A percentile compares a stretch with the other conserved stretches of the same genome.
These are phyloP conservation scores for Macrolepiota albuminosa DNA, from an alignment of 768 basidiomycete species.

Conservation along the genomic window DNA sequence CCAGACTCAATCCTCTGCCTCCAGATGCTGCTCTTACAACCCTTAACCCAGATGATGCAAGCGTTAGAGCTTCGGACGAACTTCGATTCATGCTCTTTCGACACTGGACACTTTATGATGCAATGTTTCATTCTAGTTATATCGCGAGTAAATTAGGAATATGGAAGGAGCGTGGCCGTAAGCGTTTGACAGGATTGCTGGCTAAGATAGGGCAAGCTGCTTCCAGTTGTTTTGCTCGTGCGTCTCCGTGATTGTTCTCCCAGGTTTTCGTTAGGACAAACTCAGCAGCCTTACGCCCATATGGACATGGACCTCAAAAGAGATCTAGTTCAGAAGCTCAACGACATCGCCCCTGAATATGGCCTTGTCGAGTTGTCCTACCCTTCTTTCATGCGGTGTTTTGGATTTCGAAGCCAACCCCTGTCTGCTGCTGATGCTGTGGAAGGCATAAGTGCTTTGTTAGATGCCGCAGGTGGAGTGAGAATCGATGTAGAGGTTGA, in stretches of 20 bases:
- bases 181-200: constrained; percentile 82
- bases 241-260: neutral
- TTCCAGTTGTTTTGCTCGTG: constrained; percentile 1
- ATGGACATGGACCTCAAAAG: constrained; percentile 96
- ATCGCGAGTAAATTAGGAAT: constrained; percentile 93
- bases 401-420: constrained; percentile 84
- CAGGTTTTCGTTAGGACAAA: constrained; percentile 92
- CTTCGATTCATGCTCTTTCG: constrained; percentile 91
- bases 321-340: constrained; percentile 72
- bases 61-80: constrained; percentile 82
- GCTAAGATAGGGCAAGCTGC: constrained; percentile 96
- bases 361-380: constrained; percentile 91
- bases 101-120: constrained; percentile 97
- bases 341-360: constrained; percentile 90
- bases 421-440: constrained; percentile 91
- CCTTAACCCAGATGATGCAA: constrained; percentile 76
- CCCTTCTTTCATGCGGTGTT: constrained; percentile 89
- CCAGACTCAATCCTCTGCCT: constrained; percentile 74
- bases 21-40: constrained; percentile 37
- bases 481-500: constrained; percentile 87
- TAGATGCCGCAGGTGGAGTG: constrained; percentile 91
- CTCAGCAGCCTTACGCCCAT: constrained; percentile 88
- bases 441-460: constrained; percentile 79
- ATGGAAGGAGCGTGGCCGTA: constrained; percentile 93
- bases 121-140: constrained; percentile 97